Base-by-base conservation (phyloP, 495 filamentous ascomycete genomes). In the Lophiostoma macrostomum region DNA sequence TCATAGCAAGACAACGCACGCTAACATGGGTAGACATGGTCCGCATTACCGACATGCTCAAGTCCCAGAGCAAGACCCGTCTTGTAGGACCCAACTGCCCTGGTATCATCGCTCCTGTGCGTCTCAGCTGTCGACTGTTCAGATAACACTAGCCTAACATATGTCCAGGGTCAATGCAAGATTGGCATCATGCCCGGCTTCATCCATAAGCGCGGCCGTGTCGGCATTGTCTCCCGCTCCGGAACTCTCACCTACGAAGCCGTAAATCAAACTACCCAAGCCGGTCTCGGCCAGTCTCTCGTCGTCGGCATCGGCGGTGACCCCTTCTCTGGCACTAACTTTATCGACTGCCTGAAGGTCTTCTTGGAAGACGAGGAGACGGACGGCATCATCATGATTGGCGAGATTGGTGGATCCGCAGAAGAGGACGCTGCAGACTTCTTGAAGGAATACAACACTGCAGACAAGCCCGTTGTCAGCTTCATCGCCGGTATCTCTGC, bases 181-280 rank as follows among this genome's bases (percentile, higher is more conserved):
- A 99, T 99, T 70, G 93, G 93, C 67, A 99, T 99, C 76, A 99
- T 99, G 93, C 93, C 93, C 35, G 93, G 93, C 64, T 95, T 96
- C 80, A 97, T 99, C 77, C 93, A 99, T 81, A 96, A 99, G 82
- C 89, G 93, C 66, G 93, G 93, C 58, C 90, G 93, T 64, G 86
- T 99, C 67, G 93, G 93, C 68, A 97, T 99, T 71, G 93, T 99
- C 72, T 96, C 90, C 64, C 86, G 93, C 58, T 97, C 94, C 60
- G 93, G 93, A 68, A 99, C 93, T 55, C 83, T 99, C 47, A 99
- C 93, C 58, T 99, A 99, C 75, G 93, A 99, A 77, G 93, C 93
- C 64, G 93, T 99, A 71, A 99, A 97, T 81, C 93, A 99, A 77
- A 99, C 93, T 51, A 97, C 93, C 45, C 84, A 90, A 75, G 90